Evolutionary conservation across 2,329 filamentous ascomycete species (phyloP), one percentile per base, ranked within the genome.

Genomic region (Laburnicola sp.): DNA sequence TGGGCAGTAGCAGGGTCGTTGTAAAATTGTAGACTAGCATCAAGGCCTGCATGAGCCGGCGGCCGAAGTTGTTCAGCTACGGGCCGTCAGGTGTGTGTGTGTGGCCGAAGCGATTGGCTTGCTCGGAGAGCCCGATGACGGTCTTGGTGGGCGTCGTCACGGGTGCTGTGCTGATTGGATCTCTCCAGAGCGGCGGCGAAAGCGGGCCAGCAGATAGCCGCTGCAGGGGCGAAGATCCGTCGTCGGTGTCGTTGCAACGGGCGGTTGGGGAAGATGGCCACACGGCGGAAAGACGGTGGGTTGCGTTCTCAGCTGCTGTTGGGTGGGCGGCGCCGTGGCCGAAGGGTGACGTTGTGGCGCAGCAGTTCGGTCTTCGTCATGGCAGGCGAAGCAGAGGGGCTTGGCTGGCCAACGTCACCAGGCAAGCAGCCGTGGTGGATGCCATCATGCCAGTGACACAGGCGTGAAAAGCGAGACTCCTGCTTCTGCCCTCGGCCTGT

Each of bases 191-290:
- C 16, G 16, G 16, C 16, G 53, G 58, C 61, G 53, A 62, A 56
- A 51, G 57, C 66, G 67, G 66, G 61, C 51, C 59, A 65, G 51
- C 53, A 56, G 42, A 49, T 49, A 62, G 54, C 66, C 64, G 66
- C 65, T 67, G 66, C 66, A 70, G 63, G 66, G 59, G 59, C 59
- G 60, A 52, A 53, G 60, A 66, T 68, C 56, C 38, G 28, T 46
- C 35, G 53, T 30, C 28, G 57, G 45, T 42, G 55, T 48, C 45
- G 46, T 60, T 16, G 37, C 37, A 39, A 27, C 37, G 22, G 27
- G 5, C 38, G 30, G 50, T 45, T 52, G 51, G 54, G 48, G 50
- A 51, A 56, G 57, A 54, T 53, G 48, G 54, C 51, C 49, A 21
- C 34, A 35, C 30, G 31, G 37, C 16, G 39, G 21, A 49, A 38